Conservation (phyloP, 164 flowering plant species). For the Berberis thunbergii region DNA sequence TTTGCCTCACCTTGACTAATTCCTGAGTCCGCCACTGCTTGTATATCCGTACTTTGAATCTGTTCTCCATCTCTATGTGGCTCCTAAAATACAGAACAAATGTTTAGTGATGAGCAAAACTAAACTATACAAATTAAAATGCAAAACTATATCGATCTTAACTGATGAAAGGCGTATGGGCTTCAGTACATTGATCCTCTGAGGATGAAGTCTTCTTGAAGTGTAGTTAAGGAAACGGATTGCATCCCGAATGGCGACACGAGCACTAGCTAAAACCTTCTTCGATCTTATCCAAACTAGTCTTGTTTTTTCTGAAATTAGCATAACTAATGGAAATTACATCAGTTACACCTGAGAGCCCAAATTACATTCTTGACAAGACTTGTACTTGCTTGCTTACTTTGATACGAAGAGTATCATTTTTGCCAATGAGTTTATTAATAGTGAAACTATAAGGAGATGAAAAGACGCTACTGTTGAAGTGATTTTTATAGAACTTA, state of each 20-base stretch:
- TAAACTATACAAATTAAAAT: no score
- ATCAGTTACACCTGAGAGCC: not conserved
- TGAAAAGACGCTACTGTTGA: not conserved
- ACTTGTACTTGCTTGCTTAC: not conserved
- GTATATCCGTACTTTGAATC: constrained; percentile 55
- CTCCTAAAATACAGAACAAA: constrained; percentile 33
- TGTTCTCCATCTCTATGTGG: constrained; percentile 66
- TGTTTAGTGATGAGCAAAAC: no score
- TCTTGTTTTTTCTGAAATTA: constrained; percentile 13
- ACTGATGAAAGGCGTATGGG: constrained; percentile 51
- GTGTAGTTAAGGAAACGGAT: no score
- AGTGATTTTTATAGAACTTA: not conserved
- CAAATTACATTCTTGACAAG: not conserved
- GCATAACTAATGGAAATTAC: not conserved
- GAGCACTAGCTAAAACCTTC: constrained; percentile 32
- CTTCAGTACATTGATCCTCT: constrained; percentile 45
- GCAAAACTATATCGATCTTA: no score
- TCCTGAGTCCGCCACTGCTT: constrained; percentile 52
- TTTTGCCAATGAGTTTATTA: no score
- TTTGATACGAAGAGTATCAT: not conserved
- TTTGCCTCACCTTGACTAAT: constrained; percentile 43
- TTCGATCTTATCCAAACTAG: constrained; percentile 28
- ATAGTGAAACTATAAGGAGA: no score
- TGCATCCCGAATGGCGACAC: constrained; percentile 44
- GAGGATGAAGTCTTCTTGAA: constrained; percentile 30